Base-by-base conservation (phyloP, 2,329 filamentous ascomycete genomes). In the Cercospora zeae-maydis region DNA sequence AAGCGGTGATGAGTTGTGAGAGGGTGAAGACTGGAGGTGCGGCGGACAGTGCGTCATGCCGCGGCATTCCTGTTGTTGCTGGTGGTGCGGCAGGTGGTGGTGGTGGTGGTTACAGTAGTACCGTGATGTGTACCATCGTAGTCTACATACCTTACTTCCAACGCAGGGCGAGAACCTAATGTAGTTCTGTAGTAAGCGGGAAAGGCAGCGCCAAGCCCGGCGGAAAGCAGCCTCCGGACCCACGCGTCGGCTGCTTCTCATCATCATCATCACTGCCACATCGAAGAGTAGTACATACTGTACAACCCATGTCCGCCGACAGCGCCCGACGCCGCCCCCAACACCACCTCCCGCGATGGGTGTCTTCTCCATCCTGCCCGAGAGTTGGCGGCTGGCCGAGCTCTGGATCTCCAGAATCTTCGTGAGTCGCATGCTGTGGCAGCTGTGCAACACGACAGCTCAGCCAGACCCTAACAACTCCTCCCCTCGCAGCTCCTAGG, bases 361-460 rank as follows among this genome's bases (percentile, higher is more conserved):
- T 49, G 83, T 84, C 79, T 85, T 86, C 67, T 89, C 87, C 1
- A 82, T 90, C 63, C 81, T 90, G 34, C 87, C 87, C 1, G 78
- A 81, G 16, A 78, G 82, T 61, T 78, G 88, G 59, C 81, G 78
- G 45, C 78, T 79, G 39, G 73, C 88, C 58, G 87, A 90, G 73
- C 82, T 80, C 57, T 89, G 86, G 86, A 78, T 85, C 62, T 82
- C 83, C 51, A 81, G 85, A 9, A 72, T 85, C 49, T 89, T 88
- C 73, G 87, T 89, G 79, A 71, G 84, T 74, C 56, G 19, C 30
- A 63, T 63, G 62, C 56, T 31, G 24, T 27, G 24, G 3, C 58
- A 62, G 62, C 56, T 31, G 24, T 27, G 24, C 24, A 59, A 62
- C 47, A 34, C 49, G 19, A 52, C 42, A 24, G 39, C 39, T 16